Conservation (phyloP, 495 filamentous ascomycete genomes). For the Xylaria longipes region DNA sequence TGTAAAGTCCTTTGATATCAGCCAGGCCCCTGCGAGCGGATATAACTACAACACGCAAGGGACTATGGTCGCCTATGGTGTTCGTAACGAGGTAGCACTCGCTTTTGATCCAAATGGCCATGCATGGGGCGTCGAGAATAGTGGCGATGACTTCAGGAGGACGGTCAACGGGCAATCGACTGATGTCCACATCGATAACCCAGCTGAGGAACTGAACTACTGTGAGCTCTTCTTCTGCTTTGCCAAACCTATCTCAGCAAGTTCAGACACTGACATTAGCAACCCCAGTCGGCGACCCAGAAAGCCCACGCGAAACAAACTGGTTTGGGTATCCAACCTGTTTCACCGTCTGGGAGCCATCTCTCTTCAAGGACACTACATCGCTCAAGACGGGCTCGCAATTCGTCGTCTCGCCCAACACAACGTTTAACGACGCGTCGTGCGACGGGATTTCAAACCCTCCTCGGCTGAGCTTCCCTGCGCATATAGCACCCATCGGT, state of each 20-base stretch:
- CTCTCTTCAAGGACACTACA: conserved; percentile 51
- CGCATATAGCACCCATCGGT: conserved; percentile 64
- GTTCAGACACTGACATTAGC: conserved; percentile 32
- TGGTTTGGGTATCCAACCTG: conserved; percentile 73
- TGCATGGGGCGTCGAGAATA: conserved; percentile 71
- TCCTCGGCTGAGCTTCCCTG: conserved; percentile 60
- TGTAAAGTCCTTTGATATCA: conserved; percentile 67
- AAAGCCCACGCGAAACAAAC: conserved; percentile 42
- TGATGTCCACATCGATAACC: conserved; percentile 71
- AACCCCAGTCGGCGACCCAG: conserved; percentile 60
- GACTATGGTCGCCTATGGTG: conserved; percentile 66
- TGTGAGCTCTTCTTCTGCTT: conserved; percentile 51
- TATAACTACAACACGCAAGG: conserved; percentile 63
- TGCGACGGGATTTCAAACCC: conserved; percentile 50
- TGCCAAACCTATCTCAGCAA: not conserved
- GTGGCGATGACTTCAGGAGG: conserved; percentile 65
- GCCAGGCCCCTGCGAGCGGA: conserved; percentile 43
- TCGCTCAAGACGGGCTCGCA: conserved; percentile 56
- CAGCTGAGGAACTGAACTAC: conserved; percentile 75
- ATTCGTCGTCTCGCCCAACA: conserved; percentile 55
- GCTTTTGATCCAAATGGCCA: conserved; percentile 63
- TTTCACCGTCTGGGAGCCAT: conserved; percentile 65
- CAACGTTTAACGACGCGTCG: conserved; percentile 53
- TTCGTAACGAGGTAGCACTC: conserved; percentile 71
- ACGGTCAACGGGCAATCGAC: conserved; percentile 50